These are phyloP conservation scores for Candida schatavii DNA, from an alignment of 805 yeast species.

Conservation along the genomic window DNA sequence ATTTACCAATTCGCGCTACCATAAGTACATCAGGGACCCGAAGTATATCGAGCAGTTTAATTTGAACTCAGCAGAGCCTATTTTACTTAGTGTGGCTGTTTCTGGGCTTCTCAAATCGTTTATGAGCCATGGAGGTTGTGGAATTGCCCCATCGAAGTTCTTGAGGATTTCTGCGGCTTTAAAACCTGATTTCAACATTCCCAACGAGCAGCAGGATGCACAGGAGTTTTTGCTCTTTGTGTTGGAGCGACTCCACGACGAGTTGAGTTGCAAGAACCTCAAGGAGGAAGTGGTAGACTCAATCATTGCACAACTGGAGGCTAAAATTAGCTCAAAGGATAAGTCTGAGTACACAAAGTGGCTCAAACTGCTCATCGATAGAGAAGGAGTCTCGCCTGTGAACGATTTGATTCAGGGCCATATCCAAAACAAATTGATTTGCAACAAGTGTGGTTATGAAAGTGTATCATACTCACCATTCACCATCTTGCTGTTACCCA, in stretches of 20 bases:
- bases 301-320: slow-evolving; percentile 13
- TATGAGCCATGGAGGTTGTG: slow-evolving; percentile 54
- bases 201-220: slow-evolving; percentile 77
- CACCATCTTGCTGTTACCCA: slow-evolving; percentile 60
- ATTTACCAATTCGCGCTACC: slow-evolving; percentile 45
- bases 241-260: slow-evolving; percentile 68
- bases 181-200: slow-evolving; percentile 67
- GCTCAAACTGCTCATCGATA: slow-evolving; percentile 49
- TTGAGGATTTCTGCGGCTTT: slow-evolving; percentile 48
- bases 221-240: slow-evolving; percentile 70
- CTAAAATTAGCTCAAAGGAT: slow-evolving; percentile 28
- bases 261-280: slow-evolving; percentile 32
- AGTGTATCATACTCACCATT: slow-evolving; percentile 61
- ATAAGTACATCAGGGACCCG: slow-evolving; percentile 38
- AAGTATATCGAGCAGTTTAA: slow-evolving; percentile 23
- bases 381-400: slow-evolving; percentile 66
- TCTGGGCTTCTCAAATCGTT: slow-evolving; percentile 56
- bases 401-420: slow-evolving; percentile 72
- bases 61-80: slow-evolving; percentile 18
- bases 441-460: slow-evolving; percentile 62
- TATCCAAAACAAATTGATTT: slow-evolving; percentile 58
- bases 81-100: slow-evolving; percentile 47
- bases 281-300: slow-evolving; percentile 7
- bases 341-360: slow-evolving; percentile 57
- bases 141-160: slow-evolving; percentile 65